Conservation (phyloP, 768 basidiomycete species). For the Amyloporia xantha region DNA sequence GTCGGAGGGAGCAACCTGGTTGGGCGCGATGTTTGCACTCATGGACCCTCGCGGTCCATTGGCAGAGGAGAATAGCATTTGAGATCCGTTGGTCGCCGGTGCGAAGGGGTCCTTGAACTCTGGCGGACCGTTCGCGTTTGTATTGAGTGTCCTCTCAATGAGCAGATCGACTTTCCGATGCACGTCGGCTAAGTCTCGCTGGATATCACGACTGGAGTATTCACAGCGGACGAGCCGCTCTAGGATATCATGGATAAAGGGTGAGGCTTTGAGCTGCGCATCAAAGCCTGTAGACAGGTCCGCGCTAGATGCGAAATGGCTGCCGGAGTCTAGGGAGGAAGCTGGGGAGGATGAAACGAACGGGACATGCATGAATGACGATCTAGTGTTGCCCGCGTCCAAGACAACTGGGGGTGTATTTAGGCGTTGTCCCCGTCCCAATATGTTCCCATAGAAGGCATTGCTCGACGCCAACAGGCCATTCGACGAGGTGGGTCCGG, state of each 20-base stretch:
- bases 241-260: slow-evolving; percentile 68
- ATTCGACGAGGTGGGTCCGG: slow-evolving; percentile 24
- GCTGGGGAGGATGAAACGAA: slow-evolving; percentile 67
- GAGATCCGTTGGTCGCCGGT: slow-evolving; percentile 24
- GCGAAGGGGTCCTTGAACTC: slow-evolving; percentile 85
- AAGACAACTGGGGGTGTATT: slow-evolving; percentile 42
- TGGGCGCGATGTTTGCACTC: slow-evolving; percentile 63
- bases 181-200: slow-evolving; percentile 66
- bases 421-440: slow-evolving; percentile 31
- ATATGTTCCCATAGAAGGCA: slow-evolving; percentile 33
- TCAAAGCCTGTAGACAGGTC: slow-evolving; percentile 55
- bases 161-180: slow-evolving; percentile 73
- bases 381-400: slow-evolving; percentile 26
- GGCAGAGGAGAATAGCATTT: slow-evolving; percentile 20
- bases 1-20: slow-evolving; percentile 59
- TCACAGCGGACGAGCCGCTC: slow-evolving; percentile 72
- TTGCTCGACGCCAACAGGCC: slow-evolving; percentile 21
- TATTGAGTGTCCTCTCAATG: slow-evolving; percentile 56
- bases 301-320: slow-evolving; percentile 45
- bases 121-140: slow-evolving; percentile 31
- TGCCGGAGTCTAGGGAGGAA: slow-evolving; percentile 72
- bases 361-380: slow-evolving; percentile 39
- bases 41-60: slow-evolving; percentile 55
- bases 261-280: slow-evolving; percentile 66
- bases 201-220: slow-evolving; percentile 60